These are phyloP conservation scores for Phytophthora hibernalis DNA, from an alignment of 352 stramenopile species.

Conservation along the genomic window DNA sequence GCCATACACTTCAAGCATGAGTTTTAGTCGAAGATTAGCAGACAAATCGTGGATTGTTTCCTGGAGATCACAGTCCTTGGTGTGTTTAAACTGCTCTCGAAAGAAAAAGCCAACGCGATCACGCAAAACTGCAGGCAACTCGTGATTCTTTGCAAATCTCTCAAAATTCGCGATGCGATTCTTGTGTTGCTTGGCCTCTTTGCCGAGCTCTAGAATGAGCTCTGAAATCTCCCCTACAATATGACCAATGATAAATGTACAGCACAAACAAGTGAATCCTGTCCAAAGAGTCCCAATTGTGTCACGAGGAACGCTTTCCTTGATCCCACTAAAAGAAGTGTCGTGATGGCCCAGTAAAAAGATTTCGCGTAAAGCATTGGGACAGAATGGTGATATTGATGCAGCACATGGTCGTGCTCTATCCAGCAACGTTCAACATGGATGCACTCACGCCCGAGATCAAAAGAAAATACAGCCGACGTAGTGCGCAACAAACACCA, in stretches of 20 bases:
- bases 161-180: conserved; percentile 66
- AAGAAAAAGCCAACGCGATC: conserved; percentile 71
- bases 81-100: conserved; percentile 66
- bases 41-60: conserved; percentile 66
- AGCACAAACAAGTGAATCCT: conserved; percentile 63
- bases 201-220: conserved; percentile 76
- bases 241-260: conserved; percentile 78
- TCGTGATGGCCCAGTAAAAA: conserved; percentile 83
- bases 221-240: conserved; percentile 83
- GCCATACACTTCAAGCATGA: conserved; percentile 80
- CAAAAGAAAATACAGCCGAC: conserved; percentile 71
- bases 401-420: conserved; percentile 66
- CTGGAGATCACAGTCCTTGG: conserved; percentile 67
- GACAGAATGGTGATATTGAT: conserved; percentile 58
- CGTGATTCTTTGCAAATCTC: conserved; percentile 66
- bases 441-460: conserved; percentile 61
- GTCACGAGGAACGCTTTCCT: conserved; percentile 67
- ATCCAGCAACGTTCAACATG: conserved; percentile 65
- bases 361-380: conserved; percentile 64
- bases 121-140: conserved; percentile 53
- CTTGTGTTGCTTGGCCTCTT: conserved; percentile 70
- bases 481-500: conserved; percentile 70
- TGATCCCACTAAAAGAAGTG: conserved; percentile 69
- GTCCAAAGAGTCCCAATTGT: conserved; percentile 65
- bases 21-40: conserved; percentile 59